Evolutionary conservation across 208 protist genomes (phyloP), one percentile per base, ranked within the genome.

Genomic region (Phytomonas francai): DNA sequence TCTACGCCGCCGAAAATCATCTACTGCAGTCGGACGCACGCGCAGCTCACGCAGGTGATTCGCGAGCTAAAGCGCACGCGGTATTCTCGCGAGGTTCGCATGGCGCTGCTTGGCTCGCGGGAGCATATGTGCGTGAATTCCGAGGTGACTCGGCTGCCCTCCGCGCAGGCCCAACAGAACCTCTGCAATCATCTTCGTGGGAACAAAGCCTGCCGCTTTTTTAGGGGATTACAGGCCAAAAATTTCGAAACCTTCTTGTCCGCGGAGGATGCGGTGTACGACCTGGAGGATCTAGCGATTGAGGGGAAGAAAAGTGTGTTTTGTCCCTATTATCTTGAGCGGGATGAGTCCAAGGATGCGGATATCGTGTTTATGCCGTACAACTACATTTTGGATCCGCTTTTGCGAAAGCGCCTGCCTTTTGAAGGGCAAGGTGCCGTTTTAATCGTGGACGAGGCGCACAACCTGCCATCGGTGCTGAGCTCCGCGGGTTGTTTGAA

Each of bases 291-390:
- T 71, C 72, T 99, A 6, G 79, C 96, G 22, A 65, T 64, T 29
- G 74, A 89, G 31, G 95, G 93, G 3, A 68, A 71, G 7, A 77
- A 77, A 22, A 68, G 69, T 31, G 78, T 71, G 19, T 94, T 97
- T 70, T 99, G 98, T 76, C 97, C 98, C 16, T 99, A 97, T 72
- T 99, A 88, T 81, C 83, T 88, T 19, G 80, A 96, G 45, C 85
- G 95, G 28, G 92, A 97, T 22, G 70, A 79, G 12, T 63, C 87
- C 32, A 83, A 85, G 30, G 77, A 74, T 6, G 90, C 97, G 6
- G 91, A 99, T 65, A 67, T 99, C n/a, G 80, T 99, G 4, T 97
- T 99, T 67, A 82, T 97, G 80, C 98, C 98, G 25, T 99, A 99
- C 83, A 99, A 99, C 84, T 99, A 99, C 75, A 62, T 99, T 0